These are phyloP conservation scores for Lachancea dasiensis DNA, from an alignment of 805 yeast genomes.

Conservation along the genomic window DNA sequence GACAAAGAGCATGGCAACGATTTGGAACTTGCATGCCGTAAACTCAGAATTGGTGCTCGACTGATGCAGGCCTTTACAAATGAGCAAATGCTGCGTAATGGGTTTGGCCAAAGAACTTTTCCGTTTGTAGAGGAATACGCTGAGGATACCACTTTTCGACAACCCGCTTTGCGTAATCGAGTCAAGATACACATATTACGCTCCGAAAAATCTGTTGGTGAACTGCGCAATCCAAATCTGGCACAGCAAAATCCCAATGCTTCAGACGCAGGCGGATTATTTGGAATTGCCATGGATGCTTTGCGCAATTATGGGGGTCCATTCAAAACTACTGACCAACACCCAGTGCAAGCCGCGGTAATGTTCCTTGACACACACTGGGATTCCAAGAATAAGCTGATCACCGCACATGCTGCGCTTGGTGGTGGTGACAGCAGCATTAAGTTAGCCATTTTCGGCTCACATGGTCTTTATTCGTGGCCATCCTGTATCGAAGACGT, in stretches of 20 bases:
- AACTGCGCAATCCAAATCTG: conserved; percentile 67
- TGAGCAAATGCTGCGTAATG: conserved; percentile 78
- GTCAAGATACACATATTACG: conserved; percentile 76
- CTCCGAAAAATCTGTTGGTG: conserved; percentile 58
- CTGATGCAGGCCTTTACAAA: conserved; percentile 87
- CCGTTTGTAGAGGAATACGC: conserved; percentile 63
- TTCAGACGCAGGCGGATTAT: conserved; percentile 66
- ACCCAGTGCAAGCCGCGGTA: conserved; percentile 75
- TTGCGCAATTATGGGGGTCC: conserved; percentile 51
- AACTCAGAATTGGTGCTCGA: conserved; percentile 75
- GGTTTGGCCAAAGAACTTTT: conserved; percentile 74
- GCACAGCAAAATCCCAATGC: conserved; percentile 87
- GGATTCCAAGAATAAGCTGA: conserved; percentile 53
- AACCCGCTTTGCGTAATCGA: conserved; percentile 42
- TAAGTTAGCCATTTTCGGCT: conserved; percentile 85
- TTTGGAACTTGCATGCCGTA: conserved; percentile 62
- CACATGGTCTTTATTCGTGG: conserved; percentile 89
- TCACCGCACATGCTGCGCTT: conserved; percentile 85
- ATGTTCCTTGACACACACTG: conserved; percentile 80
- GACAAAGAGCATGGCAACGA: conserved; percentile 52
- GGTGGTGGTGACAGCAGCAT: conserved; percentile 78
- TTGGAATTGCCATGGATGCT: conserved; percentile 74
- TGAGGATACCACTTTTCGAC: conserved; percentile 45
- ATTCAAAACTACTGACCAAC: conserved; percentile 35
- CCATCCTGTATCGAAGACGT: conserved; percentile 77